These are phyloP conservation scores for Nannochloris sp. DNA, from an alignment of 139 green algal species.

Conservation along the genomic window DNA sequence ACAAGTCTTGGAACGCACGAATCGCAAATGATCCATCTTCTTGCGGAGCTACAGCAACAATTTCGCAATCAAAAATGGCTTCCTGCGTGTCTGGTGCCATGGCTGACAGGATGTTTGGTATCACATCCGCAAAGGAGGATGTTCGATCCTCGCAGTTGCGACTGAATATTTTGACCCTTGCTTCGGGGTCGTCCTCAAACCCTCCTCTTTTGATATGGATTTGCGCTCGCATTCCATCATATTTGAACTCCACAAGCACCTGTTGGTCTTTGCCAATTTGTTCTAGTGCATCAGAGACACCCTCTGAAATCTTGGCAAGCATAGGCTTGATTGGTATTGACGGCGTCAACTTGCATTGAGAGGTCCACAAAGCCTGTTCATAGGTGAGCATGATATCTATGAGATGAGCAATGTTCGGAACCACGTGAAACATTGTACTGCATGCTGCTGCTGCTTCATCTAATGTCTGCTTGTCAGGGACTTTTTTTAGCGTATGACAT, in stretches of 20 bases:
- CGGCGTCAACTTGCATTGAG: conserved; percentile 40
- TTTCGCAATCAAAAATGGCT: conserved; percentile 63
- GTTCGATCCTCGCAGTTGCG: conserved; percentile 76
- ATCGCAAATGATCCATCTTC: conserved; percentile 28
- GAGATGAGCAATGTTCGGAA: conserved; percentile 62
- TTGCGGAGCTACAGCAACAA: conserved; percentile 66
- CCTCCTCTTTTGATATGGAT: conserved; percentile 56
- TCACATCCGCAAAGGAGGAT: conserved; percentile 58
- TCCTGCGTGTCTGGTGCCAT: conserved; percentile 7
- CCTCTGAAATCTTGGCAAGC: conserved; percentile 64
- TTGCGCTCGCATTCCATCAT: conserved; percentile 80
- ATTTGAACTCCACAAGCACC: conserved; percentile 77
- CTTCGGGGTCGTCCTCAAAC: no score
- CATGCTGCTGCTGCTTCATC: conserved; percentile 46
- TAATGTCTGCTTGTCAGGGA: conserved; percentile 39
- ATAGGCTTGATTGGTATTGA: conserved; percentile 84
- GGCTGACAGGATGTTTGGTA: conserved; percentile 20
- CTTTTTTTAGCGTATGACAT: conserved; percentile 31
- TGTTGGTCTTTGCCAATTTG: conserved; percentile 30
- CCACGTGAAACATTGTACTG: conserved; percentile 65
- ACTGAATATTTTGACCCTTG: conserved; percentile 64
- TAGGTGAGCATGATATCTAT: conserved; percentile 50
- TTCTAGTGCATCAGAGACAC: conserved; percentile 47
- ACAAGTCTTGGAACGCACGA: conserved; percentile 79
- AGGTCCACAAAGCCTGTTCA: conserved; percentile 40